These are phyloP conservation scores for Apiospora sp. DNA, from an alignment of 2,329 filamentous ascomycete genomes.

Conservation along the genomic window DNA sequence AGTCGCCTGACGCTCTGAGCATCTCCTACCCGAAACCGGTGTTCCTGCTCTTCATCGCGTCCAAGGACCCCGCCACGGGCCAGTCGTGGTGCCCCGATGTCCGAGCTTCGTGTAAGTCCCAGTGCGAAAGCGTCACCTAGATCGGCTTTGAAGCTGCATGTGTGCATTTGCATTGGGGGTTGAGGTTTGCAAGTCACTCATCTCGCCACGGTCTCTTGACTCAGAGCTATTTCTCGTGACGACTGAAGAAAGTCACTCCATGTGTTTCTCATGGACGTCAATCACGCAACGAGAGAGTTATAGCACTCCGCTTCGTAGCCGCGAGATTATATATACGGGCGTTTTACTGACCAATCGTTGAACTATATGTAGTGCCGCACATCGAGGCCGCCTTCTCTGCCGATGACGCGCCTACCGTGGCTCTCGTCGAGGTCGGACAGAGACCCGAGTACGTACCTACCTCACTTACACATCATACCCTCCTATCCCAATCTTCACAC, in stretches of 20 bases:
- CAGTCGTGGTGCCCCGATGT: conserved; percentile 51
- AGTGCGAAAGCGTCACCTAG: not conserved
- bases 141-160: too few relatives aligned
- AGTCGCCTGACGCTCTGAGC: not conserved
- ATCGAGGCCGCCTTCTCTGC: conserved; percentile 42
- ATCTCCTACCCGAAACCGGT: conserved; percentile 24
- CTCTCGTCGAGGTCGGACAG: conserved; percentile 46
- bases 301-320: too few relatives aligned
- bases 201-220: not conserved
- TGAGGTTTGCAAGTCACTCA: not conserved
- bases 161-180: too few relatives aligned
- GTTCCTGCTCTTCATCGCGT: conserved; percentile 48
- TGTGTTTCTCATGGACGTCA: too few relatives aligned
- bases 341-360: not conserved
- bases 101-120: conserved; percentile 37
- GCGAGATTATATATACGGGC: not conserved
- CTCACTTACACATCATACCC: not conserved
- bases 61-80: conserved; percentile 44
- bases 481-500: not conserved
- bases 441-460: conserved; percentile 40
- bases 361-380: conserved; percentile 34
- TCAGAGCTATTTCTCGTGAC: not conserved
- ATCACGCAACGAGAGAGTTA: not conserved
- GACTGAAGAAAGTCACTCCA: not conserved
- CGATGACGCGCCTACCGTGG: conserved; percentile 36